Evolutionary conservation across 345 rosid species (phyloP).

Genomic region (Abelmoschus esculentus): DNA sequence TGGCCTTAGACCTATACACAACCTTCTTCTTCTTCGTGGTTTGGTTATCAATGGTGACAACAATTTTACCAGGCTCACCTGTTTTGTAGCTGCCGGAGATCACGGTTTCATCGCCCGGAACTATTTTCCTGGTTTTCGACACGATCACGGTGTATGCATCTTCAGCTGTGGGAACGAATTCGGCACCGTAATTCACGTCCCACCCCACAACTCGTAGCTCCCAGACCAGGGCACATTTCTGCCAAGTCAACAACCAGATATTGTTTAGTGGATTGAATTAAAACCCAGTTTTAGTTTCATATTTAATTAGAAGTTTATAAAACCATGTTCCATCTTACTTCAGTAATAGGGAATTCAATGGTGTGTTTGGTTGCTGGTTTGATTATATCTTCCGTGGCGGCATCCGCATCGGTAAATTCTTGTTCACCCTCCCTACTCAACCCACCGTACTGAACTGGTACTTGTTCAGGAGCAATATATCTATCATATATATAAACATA

Average conservation of each 20-base stretch:
- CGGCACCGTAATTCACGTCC: conserved; percentile 72
- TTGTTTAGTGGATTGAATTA: background rate
- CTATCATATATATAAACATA: conserved; percentile 19
- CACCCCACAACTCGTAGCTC: conserved; percentile 77
- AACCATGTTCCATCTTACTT: conserved; percentile 28
- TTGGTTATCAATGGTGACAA: conserved; percentile 66
- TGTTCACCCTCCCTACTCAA: conserved; percentile 47
- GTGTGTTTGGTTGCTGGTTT: conserved; percentile 61
- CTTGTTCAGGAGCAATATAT: conserved; percentile 58
- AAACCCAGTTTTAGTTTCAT: no score
- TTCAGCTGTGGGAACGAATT: conserved; percentile 59
- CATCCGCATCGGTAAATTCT: conserved; percentile 44
- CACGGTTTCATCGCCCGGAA: conserved; percentile 49
- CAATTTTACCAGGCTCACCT: conserved; percentile 60
- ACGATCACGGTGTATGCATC: conserved; percentile 71
- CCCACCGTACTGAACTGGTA: conserved; percentile 63
- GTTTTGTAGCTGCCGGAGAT: conserved; percentile 53
- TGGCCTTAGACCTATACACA: conserved; percentile 77
- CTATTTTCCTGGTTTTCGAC: conserved; percentile 53
- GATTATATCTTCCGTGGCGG: conserved; percentile 44
- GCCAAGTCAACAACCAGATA: conserved; percentile 16
- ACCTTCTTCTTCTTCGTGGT: conserved; percentile 84
- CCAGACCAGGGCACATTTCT: conserved; percentile 54
- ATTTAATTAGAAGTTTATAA: background rate
- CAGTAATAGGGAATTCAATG: conserved; percentile 56